Evolutionary conservation across 768 basidiomycete genomes (phyloP), one percentile per base, ranked within the genome.

Genomic region (Tricholoma matsutake): DNA sequence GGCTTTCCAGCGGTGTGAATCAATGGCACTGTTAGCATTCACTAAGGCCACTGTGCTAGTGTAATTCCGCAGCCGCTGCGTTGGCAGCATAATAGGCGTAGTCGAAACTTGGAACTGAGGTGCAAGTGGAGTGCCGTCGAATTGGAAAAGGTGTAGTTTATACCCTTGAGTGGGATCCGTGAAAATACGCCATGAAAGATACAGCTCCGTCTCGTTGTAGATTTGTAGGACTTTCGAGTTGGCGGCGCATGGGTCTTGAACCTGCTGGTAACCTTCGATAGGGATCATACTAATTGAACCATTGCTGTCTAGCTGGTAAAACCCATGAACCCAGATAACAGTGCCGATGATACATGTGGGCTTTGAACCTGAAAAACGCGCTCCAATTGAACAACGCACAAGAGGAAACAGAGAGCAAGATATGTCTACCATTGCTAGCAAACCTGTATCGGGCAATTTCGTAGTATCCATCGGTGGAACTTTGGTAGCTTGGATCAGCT

Each of bases 401-500:
- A 58, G 54, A 43, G 39, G 25, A 39, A 22, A 57, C 25, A 35
- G 52, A 35, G 34, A 67, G 82, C 53, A 32, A 53, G 51, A 31
- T 53, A 10, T 29, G 16, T 8, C n/a, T 29, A 93, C 94, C 96
- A 74, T 99, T 99, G 59, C 87, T 78, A 41, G 78, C 81, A 78
- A 96, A 96, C 57, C 95, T 86, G 75, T 97, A 99, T 66, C 93
- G 88, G 20, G 94, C 85, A 71, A 93, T 82, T 73, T 99, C 97
- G 64, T 90, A 99, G 78, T 77, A 91, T 10, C 88, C 87, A 61
- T 89, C 85, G 37, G 75, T 71, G 56, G 91, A 83, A 77, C 92
- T 94, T 61, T 61, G 54, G 53, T 57, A 37, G 35, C 11, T 29
- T 28, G 39, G 59, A 61, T 41, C 63, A 60, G 58, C 57, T 64